Evolutionary conservation across 345 rosid species (phyloP), one percentile per base, ranked within the genome.

Genomic region (Garcia nutans): DNA sequence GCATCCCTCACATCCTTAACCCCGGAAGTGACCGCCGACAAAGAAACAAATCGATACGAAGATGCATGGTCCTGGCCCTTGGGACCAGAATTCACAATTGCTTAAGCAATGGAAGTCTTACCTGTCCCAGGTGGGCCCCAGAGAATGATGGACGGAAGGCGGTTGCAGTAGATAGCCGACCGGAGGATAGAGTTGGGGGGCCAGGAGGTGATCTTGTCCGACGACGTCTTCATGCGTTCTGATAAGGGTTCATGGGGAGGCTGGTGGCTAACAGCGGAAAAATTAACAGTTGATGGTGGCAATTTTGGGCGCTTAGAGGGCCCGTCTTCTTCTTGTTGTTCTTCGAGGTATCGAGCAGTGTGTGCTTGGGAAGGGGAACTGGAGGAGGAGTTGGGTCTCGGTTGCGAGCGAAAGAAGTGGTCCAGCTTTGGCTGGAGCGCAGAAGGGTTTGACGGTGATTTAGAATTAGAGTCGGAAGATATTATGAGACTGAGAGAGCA

Each of bases 111-210:
- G 28, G 97, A 90, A 79, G 98, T 91, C 86, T 93, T 93, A n/a
- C 98, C 98, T 0, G 94, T 85, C 6, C 97, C 97, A 24, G 98
- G 93, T 5, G 97, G 98, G 1, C 97, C 98, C 98, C 98, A 91
- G 45, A 93, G 86, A 74, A 91, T 60, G 3, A 93, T 76, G 6
- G 97, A 93, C 68, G 97, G 97, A 66, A 93, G 86, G 55, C 91
- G 87, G 44, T 84, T 86, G 61, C 84, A 79, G 0, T 82, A 78
- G 37, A 89, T 79, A 64, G 97, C 88, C 15, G 92, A 87, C 63
- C 84, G 88, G 78, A 91, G 88, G 65, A 89, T 80, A 17, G 94
- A 87, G 45, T 78, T 70, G 63, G 76, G 76, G 85, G 6, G 87
- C 83, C 68, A 93, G 86, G 66, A 90, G 88, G 23, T 87, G 94